Evolutionary conservation across 805 yeast species (phyloP), one percentile per base, ranked within the genome.

Genomic region (Yarrowia sp.): DNA sequence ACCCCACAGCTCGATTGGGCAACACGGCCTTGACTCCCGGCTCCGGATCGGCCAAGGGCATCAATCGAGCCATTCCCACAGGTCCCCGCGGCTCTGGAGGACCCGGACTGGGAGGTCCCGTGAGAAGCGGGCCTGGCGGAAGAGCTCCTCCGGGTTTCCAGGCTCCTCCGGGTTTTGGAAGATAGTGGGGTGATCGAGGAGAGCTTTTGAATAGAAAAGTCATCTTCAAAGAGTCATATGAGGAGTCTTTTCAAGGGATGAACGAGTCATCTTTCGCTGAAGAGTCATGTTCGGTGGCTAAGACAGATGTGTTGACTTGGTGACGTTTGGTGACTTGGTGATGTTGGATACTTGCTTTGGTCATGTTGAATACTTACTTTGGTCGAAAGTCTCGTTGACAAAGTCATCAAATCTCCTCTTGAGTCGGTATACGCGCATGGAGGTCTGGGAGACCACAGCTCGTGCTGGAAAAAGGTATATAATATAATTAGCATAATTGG

Each of bases 121-220:
- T 72, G n/a, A 42, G 76, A 19, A 77, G 76, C 41, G 69, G 71
- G 22, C 77, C 76, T 4, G 53, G 70, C 7, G 80, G 80, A 12
- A 5, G 56, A 43, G 68, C 68, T 16, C 68, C 69, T 41, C 53
- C 66, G 9, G 69, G 69, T 2, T 59, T 69, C 38, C 67, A 64
- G 26, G 78, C 79, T 26, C 79, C 82, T 68, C 80, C 79, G 64
- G 80, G 81, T 9, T 84, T 83, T 42, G 68, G 68, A 35, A 26
- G 48, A 15, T n/a, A 12, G n/a, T 56, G 42, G 3, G 11, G 35
- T 11, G 40, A 10, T 5, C 8, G 40, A 5, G 10, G 40, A 38
- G 12, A 38, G 8, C 40, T 5, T 5, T 26, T 26, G 32, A 26
- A 26, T 26, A 5, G 7, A 26, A 26, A 5, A 26, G 32, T 26